Percentiles rank a stretch among this genome's conserved stretches.
Conservation (phyloP, 352 stramenopile genomes). For the Globisporangium nodosum region DNA sequence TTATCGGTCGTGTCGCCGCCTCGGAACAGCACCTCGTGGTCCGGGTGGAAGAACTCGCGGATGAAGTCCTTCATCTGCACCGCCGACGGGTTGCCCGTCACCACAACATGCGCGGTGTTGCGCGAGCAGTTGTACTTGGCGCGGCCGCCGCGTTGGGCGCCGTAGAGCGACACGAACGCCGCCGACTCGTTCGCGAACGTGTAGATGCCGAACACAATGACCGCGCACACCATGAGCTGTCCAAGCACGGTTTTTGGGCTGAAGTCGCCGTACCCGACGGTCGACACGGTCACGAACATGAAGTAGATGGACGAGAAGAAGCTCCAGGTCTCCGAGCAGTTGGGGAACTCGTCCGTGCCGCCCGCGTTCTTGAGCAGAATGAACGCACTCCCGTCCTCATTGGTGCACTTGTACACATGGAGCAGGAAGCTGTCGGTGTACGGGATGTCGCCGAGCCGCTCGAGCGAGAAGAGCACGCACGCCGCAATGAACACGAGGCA, state of each 20-base stretch:
- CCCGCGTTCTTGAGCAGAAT: slow-evolving; percentile 51
- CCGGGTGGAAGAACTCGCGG: slow-evolving; percentile 84
- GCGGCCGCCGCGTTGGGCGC: slow-evolving; percentile 48
- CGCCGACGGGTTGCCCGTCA: slow-evolving; percentile 74
- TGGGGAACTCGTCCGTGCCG: slow-evolving; percentile 39
- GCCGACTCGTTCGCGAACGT: slow-evolving; percentile 82
- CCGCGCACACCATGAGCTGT: slow-evolving; percentile 67
- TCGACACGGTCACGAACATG: slow-evolving; percentile 87
- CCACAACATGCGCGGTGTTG: slow-evolving; percentile 78
- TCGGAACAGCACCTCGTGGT: slow-evolving; percentile 55
- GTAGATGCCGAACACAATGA: slow-evolving; percentile 87
- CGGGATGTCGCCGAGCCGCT: slow-evolving; percentile 76
- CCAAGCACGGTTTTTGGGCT: slow-evolving; percentile 79
- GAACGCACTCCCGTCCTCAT: slow-evolving; percentile 29
- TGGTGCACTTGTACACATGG: slow-evolving; percentile 82
- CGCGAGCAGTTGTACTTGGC: slow-evolving; percentile 59
- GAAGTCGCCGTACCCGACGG: slow-evolving; percentile 84
- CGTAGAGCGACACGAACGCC: slow-evolving; percentile 70
- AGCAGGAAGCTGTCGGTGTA: slow-evolving; percentile 79
- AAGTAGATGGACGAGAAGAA: slow-evolving; percentile 88
- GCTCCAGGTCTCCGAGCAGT: slow-evolving; percentile 78
- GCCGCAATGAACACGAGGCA: slow-evolving; percentile 83
- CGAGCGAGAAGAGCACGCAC: slow-evolving; percentile 78
- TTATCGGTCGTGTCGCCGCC: neutral
- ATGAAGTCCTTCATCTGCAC: slow-evolving; percentile 85